Evolutionary conservation across 2,329 filamentous ascomycete genomes (phyloP).

Genomic region (Colletotrichum cordylinicola): DNA sequence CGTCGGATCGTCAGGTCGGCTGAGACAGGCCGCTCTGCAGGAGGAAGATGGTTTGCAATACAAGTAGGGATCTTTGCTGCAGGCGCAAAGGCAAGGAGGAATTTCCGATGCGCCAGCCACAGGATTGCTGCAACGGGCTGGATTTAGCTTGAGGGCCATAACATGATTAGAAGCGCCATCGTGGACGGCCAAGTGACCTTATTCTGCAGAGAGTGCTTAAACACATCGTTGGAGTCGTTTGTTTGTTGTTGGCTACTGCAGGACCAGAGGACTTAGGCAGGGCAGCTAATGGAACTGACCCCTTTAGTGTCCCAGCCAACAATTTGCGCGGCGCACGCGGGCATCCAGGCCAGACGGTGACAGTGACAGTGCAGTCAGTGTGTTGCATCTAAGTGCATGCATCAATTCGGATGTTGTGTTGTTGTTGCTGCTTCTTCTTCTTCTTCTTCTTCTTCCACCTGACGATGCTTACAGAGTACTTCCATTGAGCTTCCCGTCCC

Average conservation of each 20-base stretch:
- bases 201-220: background rate
- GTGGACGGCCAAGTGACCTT: background rate
- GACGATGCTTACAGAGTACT: background rate
- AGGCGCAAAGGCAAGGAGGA: background rate
- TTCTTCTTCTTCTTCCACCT: background rate
- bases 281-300: constrained; percentile 6
- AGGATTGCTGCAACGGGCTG: background rate
- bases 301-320: constrained; percentile 15
- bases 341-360: constrained; percentile 1
- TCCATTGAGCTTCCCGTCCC: background rate
- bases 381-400: background rate
- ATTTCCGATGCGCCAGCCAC: background rate
- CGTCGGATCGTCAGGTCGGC: constrained; percentile 1
- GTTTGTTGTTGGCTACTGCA: background rate
- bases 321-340: constrained; percentile 14
- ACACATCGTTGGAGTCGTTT: background rate
- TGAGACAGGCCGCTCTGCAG: background rate
- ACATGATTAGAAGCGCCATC: background rate
- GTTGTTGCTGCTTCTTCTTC: background rate
- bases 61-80: background rate
- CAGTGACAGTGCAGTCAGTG: background rate
- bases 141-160: background rate
- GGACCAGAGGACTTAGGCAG: background rate
- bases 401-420: background rate
- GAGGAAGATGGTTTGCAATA: background rate